Conservation (phyloP, 2,329 filamentous ascomycete species). For the Ophiostoma pallidulum region DNA sequence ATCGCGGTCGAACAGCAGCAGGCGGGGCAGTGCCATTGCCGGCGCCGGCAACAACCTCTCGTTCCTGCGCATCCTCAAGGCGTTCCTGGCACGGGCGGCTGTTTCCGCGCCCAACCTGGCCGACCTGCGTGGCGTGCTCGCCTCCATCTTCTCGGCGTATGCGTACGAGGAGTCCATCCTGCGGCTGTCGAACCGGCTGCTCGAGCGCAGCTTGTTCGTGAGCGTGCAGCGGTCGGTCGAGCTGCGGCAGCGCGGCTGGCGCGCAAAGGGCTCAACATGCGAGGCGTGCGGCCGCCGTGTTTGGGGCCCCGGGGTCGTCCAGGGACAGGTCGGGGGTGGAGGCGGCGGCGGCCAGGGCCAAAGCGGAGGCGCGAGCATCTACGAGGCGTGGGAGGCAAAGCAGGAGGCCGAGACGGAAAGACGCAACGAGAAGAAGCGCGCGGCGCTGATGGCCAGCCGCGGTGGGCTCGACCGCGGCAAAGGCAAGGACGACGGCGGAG, state of each 20-base stretch:
- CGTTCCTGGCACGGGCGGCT: conserved; percentile 77
- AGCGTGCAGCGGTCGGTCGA: conserved; percentile 66
- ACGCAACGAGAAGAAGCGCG: conserved; percentile 24
- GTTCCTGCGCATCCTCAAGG: conserved; percentile 80
- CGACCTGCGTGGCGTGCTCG: conserved; percentile 74
- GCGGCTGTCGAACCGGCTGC: conserved; percentile 69
- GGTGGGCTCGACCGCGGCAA: conserved; percentile 28
- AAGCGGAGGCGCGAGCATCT: conserved; percentile 43
- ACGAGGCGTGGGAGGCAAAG: conserved; percentile 69
- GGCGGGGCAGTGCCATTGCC: conserved; percentile 27
- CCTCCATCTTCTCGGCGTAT: conserved; percentile 90
- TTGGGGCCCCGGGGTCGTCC: conserved; percentile 81
- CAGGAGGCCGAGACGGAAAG: conserved; percentile 38
- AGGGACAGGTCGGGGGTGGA: conserved; percentile 20
- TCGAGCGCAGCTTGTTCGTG: conserved; percentile 82
- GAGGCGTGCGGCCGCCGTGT: conserved; percentile 73
- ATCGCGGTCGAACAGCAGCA: not conserved
- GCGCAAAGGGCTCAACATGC: conserved; percentile 76
- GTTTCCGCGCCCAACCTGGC: conserved; percentile 74
- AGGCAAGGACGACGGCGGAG: conserved; percentile 25
- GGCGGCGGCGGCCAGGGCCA: not conserved
- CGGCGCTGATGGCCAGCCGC: conserved; percentile 10
- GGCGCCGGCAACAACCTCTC: conserved; percentile 50
- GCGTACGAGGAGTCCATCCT: conserved; percentile 90
- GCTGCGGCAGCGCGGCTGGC: conserved; percentile 77